Evolutionary conservation across 768 basidiomycete species (phyloP), one percentile per base, ranked within the genome.

Genomic region (Tylopilus rubrobrunneus): DNA sequence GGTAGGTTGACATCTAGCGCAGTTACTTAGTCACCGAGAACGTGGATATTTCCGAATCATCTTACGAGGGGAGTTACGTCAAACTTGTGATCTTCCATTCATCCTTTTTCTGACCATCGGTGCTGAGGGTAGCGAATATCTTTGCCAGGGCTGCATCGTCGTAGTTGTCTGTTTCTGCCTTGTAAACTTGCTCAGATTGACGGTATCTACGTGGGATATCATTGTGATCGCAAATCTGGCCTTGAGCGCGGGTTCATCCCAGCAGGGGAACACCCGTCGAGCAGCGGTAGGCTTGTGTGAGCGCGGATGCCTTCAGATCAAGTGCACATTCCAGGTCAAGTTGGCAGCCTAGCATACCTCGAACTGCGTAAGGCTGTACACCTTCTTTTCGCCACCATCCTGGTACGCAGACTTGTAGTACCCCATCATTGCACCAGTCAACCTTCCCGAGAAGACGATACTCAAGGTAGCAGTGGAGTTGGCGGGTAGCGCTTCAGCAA

Each of bases 181-280:
- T 65, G 62, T 77, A 71, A 5, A 73, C 61, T 48, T 98, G 74
- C 85, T 86, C 56, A 98, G 74, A 67, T 81, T 89, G 65, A 84
- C 82, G 5, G 89, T 87, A 57, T 83, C 81, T 9, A 73, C 75
- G 55, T 85, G 83, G n/a, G 92, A 90, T 62, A 95, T 78, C 78
- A 95, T 76, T 14, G 85, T 86, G 55, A 93, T 74, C 0, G 79
- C 64, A 66, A 87, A 90, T 25, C 25, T 25, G 25, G 93, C 87
- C 69, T 98, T 98, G 60, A 95, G 76, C 36, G 83, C 77, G 15
- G 95, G 96, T 66, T 97, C 94, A 66, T 97, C 95, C 90, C 91
- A 96, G 74, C 87, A 91, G 27, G 90, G 90, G 69, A 92, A 89
- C 7, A 87, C 83, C 40, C 82, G 79, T 47, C 94, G 77, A 9